Percentiles rank a stretch among this genome's conserved stretches.
Conservation (phyloP, 495 filamentous ascomycete species). For the Penicillium argentinense region DNA sequence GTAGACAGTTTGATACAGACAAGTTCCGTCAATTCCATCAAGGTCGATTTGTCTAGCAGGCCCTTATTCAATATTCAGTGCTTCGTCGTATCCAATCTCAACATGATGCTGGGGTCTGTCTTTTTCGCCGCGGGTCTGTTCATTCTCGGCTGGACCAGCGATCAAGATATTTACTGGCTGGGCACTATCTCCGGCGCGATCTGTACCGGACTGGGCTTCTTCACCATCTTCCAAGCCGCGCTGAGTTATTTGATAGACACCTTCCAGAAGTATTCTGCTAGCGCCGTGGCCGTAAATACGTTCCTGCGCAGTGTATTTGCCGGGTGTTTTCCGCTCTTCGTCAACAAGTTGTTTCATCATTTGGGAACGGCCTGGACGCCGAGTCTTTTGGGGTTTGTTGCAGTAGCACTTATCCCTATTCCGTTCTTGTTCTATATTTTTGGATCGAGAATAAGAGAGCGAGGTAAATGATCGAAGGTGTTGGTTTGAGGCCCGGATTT, state of each 20-base stretch:
- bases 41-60: too few relatives aligned
- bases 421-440: slow-evolving; percentile 54
- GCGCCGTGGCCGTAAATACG: slow-evolving; percentile 68
- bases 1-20: too few relatives aligned
- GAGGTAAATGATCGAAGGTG: slow-evolving; percentile 54
- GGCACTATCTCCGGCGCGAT: slow-evolving; percentile 59
- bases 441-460: slow-evolving; percentile 48
- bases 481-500: too few relatives aligned
- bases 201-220: slow-evolving; percentile 61
- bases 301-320: slow-evolving; percentile 65
- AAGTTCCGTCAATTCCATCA: too few relatives aligned
- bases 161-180: slow-evolving; percentile 55
- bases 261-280: slow-evolving; percentile 54
- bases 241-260: slow-evolving; percentile 61
- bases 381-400: slow-evolving; percentile 53
- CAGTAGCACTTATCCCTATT: slow-evolving; percentile 54
- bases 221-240: slow-evolving; percentile 57
- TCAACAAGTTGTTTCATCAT: slow-evolving; percentile 61
- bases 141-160: slow-evolving; percentile 57
- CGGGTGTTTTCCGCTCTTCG: slow-evolving; percentile 65
- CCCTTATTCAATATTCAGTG: too few relatives aligned
- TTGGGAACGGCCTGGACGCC: slow-evolving; percentile 66
- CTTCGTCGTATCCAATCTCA: too few relatives aligned
- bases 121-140: slow-evolving; percentile 58
- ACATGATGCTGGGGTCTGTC: slow-evolving; percentile 61